phyloP scores from a whole-genome alignment of 805 yeast genomes.

The Yamadazyma scolyti region DNA sequence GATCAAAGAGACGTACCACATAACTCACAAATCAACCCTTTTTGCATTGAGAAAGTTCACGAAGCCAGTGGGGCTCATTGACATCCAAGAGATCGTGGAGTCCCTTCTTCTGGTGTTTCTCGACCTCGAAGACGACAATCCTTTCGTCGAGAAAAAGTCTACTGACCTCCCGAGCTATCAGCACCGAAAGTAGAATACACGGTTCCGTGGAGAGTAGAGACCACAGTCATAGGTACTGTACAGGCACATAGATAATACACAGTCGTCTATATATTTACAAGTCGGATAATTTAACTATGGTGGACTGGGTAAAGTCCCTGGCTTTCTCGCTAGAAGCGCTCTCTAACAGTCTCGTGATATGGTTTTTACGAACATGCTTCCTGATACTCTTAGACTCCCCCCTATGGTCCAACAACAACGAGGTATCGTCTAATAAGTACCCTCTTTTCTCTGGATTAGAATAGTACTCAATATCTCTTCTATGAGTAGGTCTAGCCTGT shows the following conservation, averaged over 20 bases:
- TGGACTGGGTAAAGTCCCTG: constrained; percentile 14
- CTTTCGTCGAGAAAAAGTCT: too few relatives aligned
- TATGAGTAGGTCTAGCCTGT: constrained; percentile 79
- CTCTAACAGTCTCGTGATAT: constrained; percentile 34
- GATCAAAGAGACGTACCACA: constrained; percentile 37
- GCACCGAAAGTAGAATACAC: too few relatives aligned
- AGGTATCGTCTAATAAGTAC: constrained; percentile 48
- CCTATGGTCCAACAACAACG: constrained; percentile 37
- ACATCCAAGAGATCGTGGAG: constrained; percentile 39
- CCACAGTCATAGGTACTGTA: background rate
- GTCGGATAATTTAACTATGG: constrained; percentile 16
- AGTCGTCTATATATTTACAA: constrained; percentile 16
- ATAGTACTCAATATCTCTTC: constrained; percentile 78
- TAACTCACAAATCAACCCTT: constrained; percentile 35
- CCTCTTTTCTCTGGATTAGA: constrained; percentile 72
- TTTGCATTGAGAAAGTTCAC: constrained; percentile 37
- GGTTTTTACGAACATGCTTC: constrained; percentile 25
- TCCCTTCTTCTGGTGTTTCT: constrained; percentile 33
- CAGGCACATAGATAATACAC: background rate
- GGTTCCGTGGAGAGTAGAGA: too few relatives aligned
- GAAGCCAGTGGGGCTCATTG: constrained; percentile 20
- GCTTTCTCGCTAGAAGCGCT: constrained; percentile 20
- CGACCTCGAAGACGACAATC: constrained; percentile 18
- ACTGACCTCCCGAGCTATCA: too few relatives aligned
- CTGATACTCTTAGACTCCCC: constrained; percentile 14